Evolutionary conservation across 2,329 filamentous ascomycete species (phyloP).

Genomic region (Aspergillus sp.): DNA sequence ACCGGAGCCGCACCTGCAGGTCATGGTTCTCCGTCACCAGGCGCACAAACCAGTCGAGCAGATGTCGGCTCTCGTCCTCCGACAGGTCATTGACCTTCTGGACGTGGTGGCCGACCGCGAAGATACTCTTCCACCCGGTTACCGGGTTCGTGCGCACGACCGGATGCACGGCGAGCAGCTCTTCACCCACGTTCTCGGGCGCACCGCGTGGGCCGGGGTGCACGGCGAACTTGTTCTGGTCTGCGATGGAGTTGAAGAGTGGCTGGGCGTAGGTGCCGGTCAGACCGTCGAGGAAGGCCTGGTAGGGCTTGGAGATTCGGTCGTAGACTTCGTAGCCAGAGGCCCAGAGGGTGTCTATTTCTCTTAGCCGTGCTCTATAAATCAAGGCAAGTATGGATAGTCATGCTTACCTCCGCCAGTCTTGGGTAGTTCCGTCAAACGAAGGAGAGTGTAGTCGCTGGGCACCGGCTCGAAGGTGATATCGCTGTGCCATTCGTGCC

Average conservation of each 20-base stretch:
- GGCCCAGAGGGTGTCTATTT: constrained; percentile 63
- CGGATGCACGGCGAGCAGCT: constrained; percentile 54
- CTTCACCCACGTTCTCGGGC: constrained; percentile 55
- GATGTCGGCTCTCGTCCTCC: constrained; percentile 42
- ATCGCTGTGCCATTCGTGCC: constrained; percentile 50
- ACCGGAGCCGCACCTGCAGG: constrained; percentile 50
- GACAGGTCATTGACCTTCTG: constrained; percentile 47
- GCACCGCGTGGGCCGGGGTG: constrained; percentile 52
- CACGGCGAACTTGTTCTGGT: constrained; percentile 15
- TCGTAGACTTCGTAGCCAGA: constrained; percentile 68
- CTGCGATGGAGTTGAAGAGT: constrained; percentile 51
- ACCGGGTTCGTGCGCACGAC: constrained; percentile 63
- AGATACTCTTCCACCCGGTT: constrained; percentile 62
- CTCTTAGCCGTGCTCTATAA: too few species aligned
- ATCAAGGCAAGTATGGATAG: background rate
- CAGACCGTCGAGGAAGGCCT: constrained; percentile 58
- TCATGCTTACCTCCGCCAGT: constrained; percentile 40
- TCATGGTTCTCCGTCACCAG: constrained; percentile 52
- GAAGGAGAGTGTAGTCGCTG: constrained; percentile 49
- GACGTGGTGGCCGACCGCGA: constrained; percentile 39
- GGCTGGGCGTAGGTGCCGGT: constrained; percentile 57
- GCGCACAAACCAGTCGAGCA: constrained; percentile 45
- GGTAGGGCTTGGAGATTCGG: constrained; percentile 57
- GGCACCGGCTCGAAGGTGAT: constrained; percentile 51
- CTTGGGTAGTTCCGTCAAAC: constrained; percentile 43